Evolutionary conservation across 495 filamentous ascomycete genomes (phyloP).

Genomic region (Aspergillus bertholletiae): DNA sequence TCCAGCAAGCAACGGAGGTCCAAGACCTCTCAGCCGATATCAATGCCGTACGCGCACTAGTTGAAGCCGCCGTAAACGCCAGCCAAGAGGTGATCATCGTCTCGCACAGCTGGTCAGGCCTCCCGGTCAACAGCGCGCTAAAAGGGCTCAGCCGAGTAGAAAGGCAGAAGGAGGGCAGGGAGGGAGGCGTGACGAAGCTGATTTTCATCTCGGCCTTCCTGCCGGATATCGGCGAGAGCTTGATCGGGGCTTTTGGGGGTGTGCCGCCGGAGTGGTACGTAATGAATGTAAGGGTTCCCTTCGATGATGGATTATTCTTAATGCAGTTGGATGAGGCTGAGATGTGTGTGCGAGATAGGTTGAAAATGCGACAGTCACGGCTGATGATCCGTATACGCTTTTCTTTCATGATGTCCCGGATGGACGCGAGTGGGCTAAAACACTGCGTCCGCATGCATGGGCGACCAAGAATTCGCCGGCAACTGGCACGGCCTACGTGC

Average conservation of each 20-base stretch:
- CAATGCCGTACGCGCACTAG: background rate
- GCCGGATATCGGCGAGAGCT: conserved; percentile 30
- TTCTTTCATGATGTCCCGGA: conserved; percentile 40
- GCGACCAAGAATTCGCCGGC: conserved; percentile 30
- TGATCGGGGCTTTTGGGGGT: conserved; percentile 35
- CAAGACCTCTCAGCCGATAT: no score
- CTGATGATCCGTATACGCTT: conserved; percentile 23
- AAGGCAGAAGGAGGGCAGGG: conserved; percentile 25
- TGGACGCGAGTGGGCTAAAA: conserved; percentile 27
- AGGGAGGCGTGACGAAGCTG: conserved; percentile 42
- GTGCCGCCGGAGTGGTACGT: conserved; percentile 31
- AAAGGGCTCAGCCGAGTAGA: conserved; percentile 40
- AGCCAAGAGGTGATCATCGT: conserved; percentile 36
- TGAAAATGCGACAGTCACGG: conserved; percentile 26
- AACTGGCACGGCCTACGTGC: conserved; percentile 25
- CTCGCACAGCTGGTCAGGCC: conserved; percentile 47
- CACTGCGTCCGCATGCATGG: conserved; percentile 31
- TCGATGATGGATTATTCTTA: background rate
- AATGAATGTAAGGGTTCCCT: conserved; percentile 24
- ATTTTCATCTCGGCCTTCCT: conserved; percentile 44
- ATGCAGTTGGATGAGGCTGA: background rate
- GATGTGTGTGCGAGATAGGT: background rate
- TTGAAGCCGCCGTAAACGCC: conserved; percentile 14
- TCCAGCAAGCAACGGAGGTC: no score
- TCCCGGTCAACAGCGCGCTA: conserved; percentile 46